Evolutionary conservation across 148 eudicot species (phyloP).

Genomic region (Polygonum maritimum): DNA sequence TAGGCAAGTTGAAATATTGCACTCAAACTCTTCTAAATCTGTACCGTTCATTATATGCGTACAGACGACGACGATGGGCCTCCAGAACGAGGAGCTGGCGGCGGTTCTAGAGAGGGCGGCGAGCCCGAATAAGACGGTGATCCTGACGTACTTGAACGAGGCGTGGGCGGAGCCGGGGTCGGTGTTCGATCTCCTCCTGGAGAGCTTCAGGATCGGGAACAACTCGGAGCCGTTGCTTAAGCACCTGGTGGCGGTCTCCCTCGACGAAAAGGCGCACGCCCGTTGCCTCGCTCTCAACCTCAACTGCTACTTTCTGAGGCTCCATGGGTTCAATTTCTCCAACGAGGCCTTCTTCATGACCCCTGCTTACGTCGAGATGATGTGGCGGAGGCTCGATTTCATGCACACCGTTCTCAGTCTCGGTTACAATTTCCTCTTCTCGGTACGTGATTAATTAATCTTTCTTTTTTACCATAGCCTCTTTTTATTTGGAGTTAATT

Average conservation of each 20-base stretch:
- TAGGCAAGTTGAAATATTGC: too few relatives aligned
- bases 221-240: constrained; percentile 17
- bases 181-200: constrained; percentile 21
- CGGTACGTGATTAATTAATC: constrained; percentile 12
- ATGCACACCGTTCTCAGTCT: constrained; percentile 21
- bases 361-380: constrained; percentile 22
- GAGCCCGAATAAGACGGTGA: constrained; percentile 22
- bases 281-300: constrained; percentile 17
- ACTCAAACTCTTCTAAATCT: too few relatives aligned
- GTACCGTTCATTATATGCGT: not conserved
- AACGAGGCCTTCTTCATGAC: constrained; percentile 24
- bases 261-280: constrained; percentile 17
- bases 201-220: constrained; percentile 24
- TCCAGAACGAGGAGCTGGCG: constrained; percentile 14
- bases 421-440: constrained; percentile 23
- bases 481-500: too few relatives aligned
- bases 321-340: constrained; percentile 14
- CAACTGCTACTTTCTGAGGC: constrained; percentile 24
- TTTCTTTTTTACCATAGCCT: too few relatives aligned
- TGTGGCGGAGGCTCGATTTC: constrained; percentile 24
- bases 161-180: constrained; percentile 37
- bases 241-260: constrained; percentile 22
- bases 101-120: constrained; percentile 21
- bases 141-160: constrained; percentile 22
- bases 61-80: not conserved